Evolutionary conservation across 352 stramenopile species (phyloP).

Genomic region (Globisporangium ultimum): DNA sequence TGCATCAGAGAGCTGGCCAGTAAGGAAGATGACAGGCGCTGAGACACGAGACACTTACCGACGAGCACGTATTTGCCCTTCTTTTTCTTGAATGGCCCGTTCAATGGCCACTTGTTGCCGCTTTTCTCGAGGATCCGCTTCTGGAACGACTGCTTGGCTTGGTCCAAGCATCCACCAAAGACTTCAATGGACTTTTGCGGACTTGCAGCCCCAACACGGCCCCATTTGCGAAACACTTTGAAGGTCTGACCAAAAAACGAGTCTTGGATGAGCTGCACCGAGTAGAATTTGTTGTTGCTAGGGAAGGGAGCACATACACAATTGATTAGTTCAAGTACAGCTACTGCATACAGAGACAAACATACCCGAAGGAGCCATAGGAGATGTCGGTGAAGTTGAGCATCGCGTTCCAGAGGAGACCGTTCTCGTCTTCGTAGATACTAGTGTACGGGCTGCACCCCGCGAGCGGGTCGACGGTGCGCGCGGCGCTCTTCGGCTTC

Average conservation of each 20-base stretch:
- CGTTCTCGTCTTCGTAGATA: constrained; percentile 28
- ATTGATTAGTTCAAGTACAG: no score
- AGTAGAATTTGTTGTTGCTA: constrained; percentile 83
- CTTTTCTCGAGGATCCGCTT: constrained; percentile 66
- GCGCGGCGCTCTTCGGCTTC: constrained; percentile 3
- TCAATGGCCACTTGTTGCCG: constrained; percentile 60
- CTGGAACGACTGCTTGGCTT: constrained; percentile 45
- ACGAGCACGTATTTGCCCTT: constrained; percentile 67
- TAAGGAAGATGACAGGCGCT: background rate
- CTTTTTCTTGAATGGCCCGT: constrained; percentile 40
- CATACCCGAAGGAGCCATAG: constrained; percentile 47
- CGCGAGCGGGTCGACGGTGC: background rate
- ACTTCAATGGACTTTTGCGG: constrained; percentile 22
- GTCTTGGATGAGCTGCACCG: constrained; percentile 62
- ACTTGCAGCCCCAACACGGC: constrained; percentile 57
- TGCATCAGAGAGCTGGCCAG: no score
- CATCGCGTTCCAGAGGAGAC: constrained; percentile 66
- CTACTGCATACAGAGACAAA: background rate
- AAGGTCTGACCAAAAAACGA: constrained; percentile 14
- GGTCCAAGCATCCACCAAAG: constrained; percentile 36
- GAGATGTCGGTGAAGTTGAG: constrained; percentile 64
- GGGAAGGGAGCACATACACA: no score
- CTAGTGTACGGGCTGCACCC: background rate
- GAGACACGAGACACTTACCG: constrained; percentile 21
- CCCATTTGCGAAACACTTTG: constrained; percentile 69